A percentile compares a stretch with the other conserved stretches of the same genome.
phyloP scores from a whole-genome alignment of 805 yeast genomes.

The Candida maesae region DNA sequence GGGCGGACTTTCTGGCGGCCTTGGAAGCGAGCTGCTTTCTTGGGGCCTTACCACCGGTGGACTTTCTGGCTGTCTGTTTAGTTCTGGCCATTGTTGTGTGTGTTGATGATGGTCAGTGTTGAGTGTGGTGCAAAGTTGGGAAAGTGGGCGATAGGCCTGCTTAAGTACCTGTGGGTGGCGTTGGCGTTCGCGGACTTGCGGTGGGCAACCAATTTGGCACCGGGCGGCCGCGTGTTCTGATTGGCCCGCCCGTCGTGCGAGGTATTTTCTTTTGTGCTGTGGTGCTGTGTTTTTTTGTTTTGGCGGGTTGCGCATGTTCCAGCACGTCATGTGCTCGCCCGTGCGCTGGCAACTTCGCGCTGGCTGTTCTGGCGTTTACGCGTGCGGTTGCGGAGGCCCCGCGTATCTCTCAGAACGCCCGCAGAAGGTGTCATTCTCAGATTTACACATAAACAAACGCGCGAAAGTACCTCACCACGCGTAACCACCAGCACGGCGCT shows the following conservation, averaged over 20 bases:
- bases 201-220: no score
- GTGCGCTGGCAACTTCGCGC: background rate
- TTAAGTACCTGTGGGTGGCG: background rate
- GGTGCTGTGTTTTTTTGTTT: background rate
- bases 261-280: background rate
- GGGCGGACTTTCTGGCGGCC: constrained; percentile 92
- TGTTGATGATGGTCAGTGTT: background rate
- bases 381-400: background rate
- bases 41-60: constrained; percentile 96
- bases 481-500: constrained; percentile 1
- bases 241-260: constrained; percentile 2
- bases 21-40: constrained; percentile 90
- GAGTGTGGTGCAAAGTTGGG: no score
- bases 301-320: no score
- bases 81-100: constrained; percentile 75
- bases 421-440: background rate
- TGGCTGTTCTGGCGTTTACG: constrained; percentile 1
- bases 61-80: constrained; percentile 91
- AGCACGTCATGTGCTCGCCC: no score
- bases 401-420: background rate
- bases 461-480: background rate
- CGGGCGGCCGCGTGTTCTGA: no score
- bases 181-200: background rate
- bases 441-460: background rate
- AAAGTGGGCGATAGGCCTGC: background rate